Evolutionary conservation across 345 rosid genomes (phyloP).

Genomic region (Fremontodendron californicum): DNA sequence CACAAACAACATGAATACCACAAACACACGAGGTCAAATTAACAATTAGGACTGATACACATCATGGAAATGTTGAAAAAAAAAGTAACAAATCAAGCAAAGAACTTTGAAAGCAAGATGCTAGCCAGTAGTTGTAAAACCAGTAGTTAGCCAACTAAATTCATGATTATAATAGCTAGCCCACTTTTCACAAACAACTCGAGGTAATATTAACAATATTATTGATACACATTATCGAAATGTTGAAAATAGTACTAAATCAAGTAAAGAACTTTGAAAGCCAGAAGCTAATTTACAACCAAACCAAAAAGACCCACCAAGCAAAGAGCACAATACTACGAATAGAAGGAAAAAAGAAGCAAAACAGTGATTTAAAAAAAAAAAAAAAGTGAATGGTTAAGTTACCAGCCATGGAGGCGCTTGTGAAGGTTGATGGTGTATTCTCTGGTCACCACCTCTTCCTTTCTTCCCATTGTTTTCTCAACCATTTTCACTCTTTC

Average conservation of each 20-base stretch:
- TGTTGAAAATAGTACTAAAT: not conserved
- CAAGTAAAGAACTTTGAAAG: not conserved
- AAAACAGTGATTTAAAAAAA: not conserved
- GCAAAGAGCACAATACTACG: not conserved
- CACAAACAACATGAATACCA: too few relatives aligned
- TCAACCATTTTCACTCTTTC: slow-evolving; percentile 46
- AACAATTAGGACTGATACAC: not conserved
- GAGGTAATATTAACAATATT: not conserved
- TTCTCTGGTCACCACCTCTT: too few relatives aligned
- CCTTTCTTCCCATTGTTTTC: slow-evolving; percentile 61
- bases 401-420: slow-evolving; percentile 76
- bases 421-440: too few relatives aligned
- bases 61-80: not conserved
- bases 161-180: not conserved
- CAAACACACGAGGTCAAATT: not conserved
- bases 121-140: too few relatives aligned
- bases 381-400: too few relatives aligned
- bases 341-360: not conserved
- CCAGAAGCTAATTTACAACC: not conserved
- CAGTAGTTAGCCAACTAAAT: not conserved
- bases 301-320: not conserved
- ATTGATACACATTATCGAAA: not conserved
- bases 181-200: not conserved
- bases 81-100: not conserved
- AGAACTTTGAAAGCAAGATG: not conserved